Evolutionary conservation across 2,329 filamentous ascomycete genomes (phyloP), one percentile per base, ranked within the genome.

Genomic region (Fusarium sp.): DNA sequence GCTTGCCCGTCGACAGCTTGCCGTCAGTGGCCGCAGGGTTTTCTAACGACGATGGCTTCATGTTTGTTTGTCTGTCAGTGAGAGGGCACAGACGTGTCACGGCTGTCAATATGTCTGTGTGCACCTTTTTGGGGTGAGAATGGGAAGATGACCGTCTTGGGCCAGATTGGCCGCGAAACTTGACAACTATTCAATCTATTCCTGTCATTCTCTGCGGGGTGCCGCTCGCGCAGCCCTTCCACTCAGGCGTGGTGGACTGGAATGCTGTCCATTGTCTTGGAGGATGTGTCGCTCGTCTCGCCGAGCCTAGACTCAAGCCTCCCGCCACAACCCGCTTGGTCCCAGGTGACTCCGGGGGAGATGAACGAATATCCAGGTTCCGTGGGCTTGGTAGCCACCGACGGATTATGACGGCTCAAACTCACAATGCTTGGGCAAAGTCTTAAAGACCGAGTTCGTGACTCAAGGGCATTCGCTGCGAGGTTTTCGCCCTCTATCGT

Each of bases 291-390:
- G 62, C 63, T 62, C 65, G 58, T 66, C 45, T 72, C 63, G 68
- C 57, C 50, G 66, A 77, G 77, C 74, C 77, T 73, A 76, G 77
- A 78, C 77, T 73, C 70, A 77, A 78, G 76, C 76, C 77, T 75
- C 67, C 74, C 76, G 77, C 77, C 77, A 78, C 77, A 66, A 38
- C 52, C 71, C 74, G 67, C 76, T 70, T 70, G 60, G 52, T 71
- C 34, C 63, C 67, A 72, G 62, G 65, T 76, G 67, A 69, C 72
- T 74, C 67, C 64, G 67, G 64, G 56, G 59, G 59, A 63, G 58
- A 66, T 54, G 52, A 63, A 64, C 18, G 59, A 70, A 64, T 54
- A 57, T 68, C 37, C 64, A 64, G 68, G 59, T 58, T 60, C 66
- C 56, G 68, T 71, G 71, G 74, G 72, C 66, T 68, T 70, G 59